These are phyloP conservation scores for Paralagenidium karlingii DNA, from an alignment of 352 stramenopile species.

Conservation along the genomic window DNA sequence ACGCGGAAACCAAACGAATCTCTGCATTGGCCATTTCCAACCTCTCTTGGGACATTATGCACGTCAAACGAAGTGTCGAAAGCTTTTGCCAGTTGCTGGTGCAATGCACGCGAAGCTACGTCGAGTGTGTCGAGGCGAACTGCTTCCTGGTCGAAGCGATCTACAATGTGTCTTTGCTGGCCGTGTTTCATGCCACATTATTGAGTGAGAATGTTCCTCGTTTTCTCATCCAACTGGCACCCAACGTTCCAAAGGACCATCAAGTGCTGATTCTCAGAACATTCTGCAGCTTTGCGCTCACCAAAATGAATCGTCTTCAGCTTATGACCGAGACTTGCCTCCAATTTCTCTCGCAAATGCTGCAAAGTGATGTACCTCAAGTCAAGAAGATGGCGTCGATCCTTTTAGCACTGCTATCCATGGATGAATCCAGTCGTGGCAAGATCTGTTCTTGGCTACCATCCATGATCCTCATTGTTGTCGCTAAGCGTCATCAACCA, in stretches of 20 bases:
- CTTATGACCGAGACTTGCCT: slow-evolving; percentile 37
- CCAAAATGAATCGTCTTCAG: slow-evolving; percentile 25
- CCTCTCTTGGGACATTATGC: slow-evolving; percentile 32
- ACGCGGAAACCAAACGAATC: slow-evolving; percentile 51
- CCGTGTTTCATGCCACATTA: slow-evolving; percentile 39
- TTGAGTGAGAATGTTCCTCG: slow-evolving; percentile 52
- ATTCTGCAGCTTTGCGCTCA: slow-evolving; percentile 36
- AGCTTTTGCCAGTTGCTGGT: slow-evolving; percentile 44
- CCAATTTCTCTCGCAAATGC: slow-evolving; percentile 28
- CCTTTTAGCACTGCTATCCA: slow-evolving; percentile 36
- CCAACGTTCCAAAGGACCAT: slow-evolving; percentile 16
- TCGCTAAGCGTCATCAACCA: too few species aligned
- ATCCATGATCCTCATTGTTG: slow-evolving; percentile 25
- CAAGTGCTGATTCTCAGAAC: slow-evolving; percentile 33
- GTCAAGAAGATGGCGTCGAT: slow-evolving; percentile 44
- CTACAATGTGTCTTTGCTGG: slow-evolving; percentile 50
- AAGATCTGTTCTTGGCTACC: slow-evolving; percentile 63
- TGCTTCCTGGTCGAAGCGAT: slow-evolving; percentile 44
- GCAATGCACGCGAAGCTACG: not conserved
- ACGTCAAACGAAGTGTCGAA: slow-evolving; percentile 58
- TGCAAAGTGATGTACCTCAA: slow-evolving; percentile 16
- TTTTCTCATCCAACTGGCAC: slow-evolving; percentile 32
- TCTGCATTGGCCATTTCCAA: slow-evolving; percentile 60
- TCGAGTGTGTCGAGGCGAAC: slow-evolving; percentile 8
- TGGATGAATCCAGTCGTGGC: slow-evolving; percentile 48